Conservation (phyloP, 495 filamentous ascomycete species). For the Clohesyomyces aquaticus region DNA sequence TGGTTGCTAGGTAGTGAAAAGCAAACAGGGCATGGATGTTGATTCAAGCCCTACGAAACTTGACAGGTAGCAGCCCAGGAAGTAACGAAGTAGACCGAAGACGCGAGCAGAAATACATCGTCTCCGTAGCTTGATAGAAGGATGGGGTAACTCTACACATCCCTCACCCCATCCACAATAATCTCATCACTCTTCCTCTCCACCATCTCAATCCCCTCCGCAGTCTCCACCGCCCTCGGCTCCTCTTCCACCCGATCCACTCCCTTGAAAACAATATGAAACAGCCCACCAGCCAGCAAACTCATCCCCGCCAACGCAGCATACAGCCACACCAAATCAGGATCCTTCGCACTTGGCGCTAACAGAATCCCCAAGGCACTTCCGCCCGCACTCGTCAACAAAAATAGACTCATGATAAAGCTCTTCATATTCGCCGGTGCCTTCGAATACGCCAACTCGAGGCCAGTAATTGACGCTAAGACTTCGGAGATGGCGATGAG, state of each 20-base stretch:
- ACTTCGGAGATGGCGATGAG: conserved; percentile 71
- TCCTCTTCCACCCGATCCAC: conserved; percentile 42
- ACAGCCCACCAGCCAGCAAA: conserved; percentile 54
- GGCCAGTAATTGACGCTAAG: conserved; percentile 59
- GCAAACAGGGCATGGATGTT: no score
- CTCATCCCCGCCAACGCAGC: conserved; percentile 53
- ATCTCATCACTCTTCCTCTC: conserved; percentile 18
- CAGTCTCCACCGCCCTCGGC: conserved; percentile 16
- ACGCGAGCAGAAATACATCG: no score
- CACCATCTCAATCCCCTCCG: conserved; percentile 23
- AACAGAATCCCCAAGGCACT: conserved; percentile 30
- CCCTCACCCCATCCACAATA: no score
- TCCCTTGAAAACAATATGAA: conserved; percentile 53
- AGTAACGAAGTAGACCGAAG: no score
- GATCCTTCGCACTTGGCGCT: conserved; percentile 37
- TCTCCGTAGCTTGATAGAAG: no score
- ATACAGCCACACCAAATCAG: conserved; percentile 55
- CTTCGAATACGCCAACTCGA: conserved; percentile 77
- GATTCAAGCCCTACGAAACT: no score
- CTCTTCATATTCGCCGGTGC: conserved; percentile 72
- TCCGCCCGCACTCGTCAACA: conserved; percentile 35
- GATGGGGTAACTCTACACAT: no score
- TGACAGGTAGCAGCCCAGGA: no score
- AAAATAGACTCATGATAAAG: conserved; percentile 41
- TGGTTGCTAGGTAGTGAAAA: no score